Evolutionary conservation across 768 basidiomycete genomes (phyloP).

Genomic region (Hypholoma fasciculare): DNA sequence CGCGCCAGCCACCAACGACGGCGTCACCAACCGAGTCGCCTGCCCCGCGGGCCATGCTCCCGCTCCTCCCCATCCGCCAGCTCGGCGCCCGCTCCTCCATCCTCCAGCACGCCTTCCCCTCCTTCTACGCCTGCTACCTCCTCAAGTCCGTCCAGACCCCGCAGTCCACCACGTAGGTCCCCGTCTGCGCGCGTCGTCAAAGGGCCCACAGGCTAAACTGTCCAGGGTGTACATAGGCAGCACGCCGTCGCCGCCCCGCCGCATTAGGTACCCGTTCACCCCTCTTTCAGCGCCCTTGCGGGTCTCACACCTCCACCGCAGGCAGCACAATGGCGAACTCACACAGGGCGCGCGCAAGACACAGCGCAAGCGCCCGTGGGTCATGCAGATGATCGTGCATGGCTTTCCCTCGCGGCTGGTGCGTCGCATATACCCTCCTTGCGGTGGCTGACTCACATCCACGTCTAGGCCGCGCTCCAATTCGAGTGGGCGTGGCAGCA

Average conservation of each 20-base stretch:
- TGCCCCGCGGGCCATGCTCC: neutral
- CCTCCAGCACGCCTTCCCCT: conserved; percentile 40
- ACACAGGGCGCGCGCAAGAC: conserved; percentile 73
- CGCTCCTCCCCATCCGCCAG: conserved; percentile 1
- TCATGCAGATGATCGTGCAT: conserved; percentile 84
- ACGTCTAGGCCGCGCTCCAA: conserved; percentile 59
- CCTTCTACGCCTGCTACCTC: conserved; percentile 85
- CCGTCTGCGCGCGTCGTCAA: neutral
- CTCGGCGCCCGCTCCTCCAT: conserved; percentile 18
- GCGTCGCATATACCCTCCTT: neutral
- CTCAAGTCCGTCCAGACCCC: conserved; percentile 65
- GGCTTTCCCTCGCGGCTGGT: conserved; percentile 76
- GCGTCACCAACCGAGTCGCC: neutral
- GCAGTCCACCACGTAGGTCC: conserved; percentile 41
- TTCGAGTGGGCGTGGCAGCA: conserved; percentile 92
- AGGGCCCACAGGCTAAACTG: conserved; percentile 7
- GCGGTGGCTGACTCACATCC: neutral
- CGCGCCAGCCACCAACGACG: conserved; percentile 3
- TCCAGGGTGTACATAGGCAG: conserved; percentile 75
- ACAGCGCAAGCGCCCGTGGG: conserved; percentile 62
- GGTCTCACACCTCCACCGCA: conserved; percentile 21
- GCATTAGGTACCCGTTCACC: conserved; percentile 47
- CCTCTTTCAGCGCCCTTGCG: neutral
- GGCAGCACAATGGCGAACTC: conserved; percentile 84
- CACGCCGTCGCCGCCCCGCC: conserved; percentile 64